Conservation (phyloP, 2,329 filamentous ascomycete species). For the Aspergillus aculeatinus region DNA sequence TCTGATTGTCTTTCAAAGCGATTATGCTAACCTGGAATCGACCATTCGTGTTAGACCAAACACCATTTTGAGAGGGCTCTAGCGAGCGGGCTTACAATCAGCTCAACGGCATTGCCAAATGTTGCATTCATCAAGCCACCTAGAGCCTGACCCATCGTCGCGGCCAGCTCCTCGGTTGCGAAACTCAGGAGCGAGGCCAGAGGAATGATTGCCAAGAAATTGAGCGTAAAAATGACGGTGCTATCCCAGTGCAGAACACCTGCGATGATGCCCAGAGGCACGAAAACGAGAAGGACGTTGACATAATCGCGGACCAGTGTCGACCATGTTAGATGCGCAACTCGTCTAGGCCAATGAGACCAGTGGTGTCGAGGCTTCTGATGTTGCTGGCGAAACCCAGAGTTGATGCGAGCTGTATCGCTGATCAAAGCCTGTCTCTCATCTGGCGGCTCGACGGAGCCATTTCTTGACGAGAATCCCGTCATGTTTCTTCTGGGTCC, state of each 20-base stretch:
- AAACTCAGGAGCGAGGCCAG: slow-evolving; percentile 63
- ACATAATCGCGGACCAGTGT: slow-evolving; percentile 53
- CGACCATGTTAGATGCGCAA: slow-evolving; percentile 43
- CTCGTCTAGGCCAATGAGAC: slow-evolving; percentile 41
- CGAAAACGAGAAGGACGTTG: slow-evolving; percentile 63
- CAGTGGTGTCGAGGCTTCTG: slow-evolving; percentile 39
- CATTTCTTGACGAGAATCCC: slow-evolving; percentile 28
- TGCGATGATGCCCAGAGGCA: slow-evolving; percentile 63
- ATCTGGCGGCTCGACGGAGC: slow-evolving; percentile 26
- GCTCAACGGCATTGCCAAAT: slow-evolving; percentile 65
- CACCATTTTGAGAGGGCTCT: neutral
- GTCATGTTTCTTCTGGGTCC: slow-evolving; percentile 33
- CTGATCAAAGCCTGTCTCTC: slow-evolving; percentile 39
- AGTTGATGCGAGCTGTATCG: slow-evolving; percentile 19
- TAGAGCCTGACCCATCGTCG: slow-evolving; percentile 60
- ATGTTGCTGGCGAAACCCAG: slow-evolving; percentile 20
- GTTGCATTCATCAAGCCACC: slow-evolving; percentile 66
- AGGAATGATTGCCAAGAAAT: slow-evolving; percentile 65
- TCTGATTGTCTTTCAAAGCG: slow-evolving; percentile 78
- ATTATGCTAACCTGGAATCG: slow-evolving; percentile 77
- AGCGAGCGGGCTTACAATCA: slow-evolving; percentile 69
- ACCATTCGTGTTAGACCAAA: slow-evolving; percentile 1
- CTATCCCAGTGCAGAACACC: slow-evolving; percentile 60
- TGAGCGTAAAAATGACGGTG: slow-evolving; percentile 60
- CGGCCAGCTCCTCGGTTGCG: slow-evolving; percentile 63